These are phyloP conservation scores for Pichia sp. DNA, from an alignment of 1,139 yeast genomes.

Conservation along the genomic window DNA sequence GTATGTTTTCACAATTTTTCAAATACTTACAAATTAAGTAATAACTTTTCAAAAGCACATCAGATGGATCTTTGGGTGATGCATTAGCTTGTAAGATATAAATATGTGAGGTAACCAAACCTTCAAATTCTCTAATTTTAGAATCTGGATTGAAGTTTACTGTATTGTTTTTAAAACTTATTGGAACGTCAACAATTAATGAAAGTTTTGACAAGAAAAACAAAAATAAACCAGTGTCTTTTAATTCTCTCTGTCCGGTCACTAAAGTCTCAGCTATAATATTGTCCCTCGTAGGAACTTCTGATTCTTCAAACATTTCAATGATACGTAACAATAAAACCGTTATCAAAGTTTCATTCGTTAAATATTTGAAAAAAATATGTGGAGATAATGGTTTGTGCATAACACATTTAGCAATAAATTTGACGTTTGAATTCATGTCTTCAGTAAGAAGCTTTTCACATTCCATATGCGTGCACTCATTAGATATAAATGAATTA, in stretches of 20 bases:
- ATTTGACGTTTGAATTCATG: neutral
- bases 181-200: slow-evolving; percentile 20
- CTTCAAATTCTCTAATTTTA: slow-evolving; percentile 5
- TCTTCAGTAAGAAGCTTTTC: neutral
- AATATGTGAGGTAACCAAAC: slow-evolving; percentile 21
- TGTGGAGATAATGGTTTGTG: neutral
- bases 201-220: slow-evolving; percentile 25
- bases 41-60: slow-evolving; percentile 12
- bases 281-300: slow-evolving; percentile 9
- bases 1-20: slow-evolving; percentile 8
- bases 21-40: slow-evolving; percentile 15
- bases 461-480: neutral
- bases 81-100: slow-evolving; percentile 16
- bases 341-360: slow-evolving; percentile 20
- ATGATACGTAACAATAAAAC: slow-evolving; percentile 15
- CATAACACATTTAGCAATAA: slow-evolving; percentile 1
- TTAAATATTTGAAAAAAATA: slow-evolving; percentile 8
- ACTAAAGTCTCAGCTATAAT: slow-evolving; percentile 21
- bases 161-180: slow-evolving; percentile 19
- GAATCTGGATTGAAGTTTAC: slow-evolving; percentile 16
- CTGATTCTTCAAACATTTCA: slow-evolving; percentile 15
- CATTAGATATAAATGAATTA: neutral
- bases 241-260: slow-evolving; percentile 16
- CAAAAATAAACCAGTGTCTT: slow-evolving; percentile 27
- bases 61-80: neutral